Conservation (phyloP, 805 yeast species). For the Myxozyma neglecta region DNA sequence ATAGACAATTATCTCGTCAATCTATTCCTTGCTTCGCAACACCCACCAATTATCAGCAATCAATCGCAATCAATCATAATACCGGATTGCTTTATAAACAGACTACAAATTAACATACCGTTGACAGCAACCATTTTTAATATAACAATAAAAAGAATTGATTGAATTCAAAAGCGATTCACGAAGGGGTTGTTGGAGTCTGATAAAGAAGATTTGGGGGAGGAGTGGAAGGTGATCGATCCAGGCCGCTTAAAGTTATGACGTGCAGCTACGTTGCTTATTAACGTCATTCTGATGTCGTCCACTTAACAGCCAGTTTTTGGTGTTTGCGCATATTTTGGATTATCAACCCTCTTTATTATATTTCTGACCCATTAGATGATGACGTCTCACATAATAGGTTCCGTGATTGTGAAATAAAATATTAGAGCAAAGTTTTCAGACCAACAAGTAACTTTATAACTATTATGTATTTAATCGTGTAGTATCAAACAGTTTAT, state of each 20-base stretch:
- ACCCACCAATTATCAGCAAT: not conserved
- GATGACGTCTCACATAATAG: no score
- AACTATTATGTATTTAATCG: no score
- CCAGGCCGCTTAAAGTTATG: not conserved
- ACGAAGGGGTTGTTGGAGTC: not conserved
- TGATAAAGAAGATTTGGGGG: not conserved
- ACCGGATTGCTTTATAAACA: not conserved
- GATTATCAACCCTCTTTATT: not conserved
- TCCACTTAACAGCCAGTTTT: not conserved
- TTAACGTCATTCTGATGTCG: not conserved
- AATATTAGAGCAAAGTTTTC: no score
- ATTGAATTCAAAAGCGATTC: not conserved
- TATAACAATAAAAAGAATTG: not conserved
- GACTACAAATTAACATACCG: not conserved
- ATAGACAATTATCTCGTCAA: not conserved
- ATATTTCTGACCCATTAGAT: not conserved
- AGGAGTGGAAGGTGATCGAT: not conserved
- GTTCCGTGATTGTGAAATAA: no score
- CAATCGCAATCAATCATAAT: not conserved
- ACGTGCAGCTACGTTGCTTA: not conserved
- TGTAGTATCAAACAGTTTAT: no score
- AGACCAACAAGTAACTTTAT: no score
- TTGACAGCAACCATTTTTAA: constrained; percentile 13
- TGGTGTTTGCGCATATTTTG: no score
- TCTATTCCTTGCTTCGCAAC: not conserved